phyloP scores from a whole-genome alignment of 2,329 filamentous ascomycete species.

The Colletotrichum sp. region DNA sequence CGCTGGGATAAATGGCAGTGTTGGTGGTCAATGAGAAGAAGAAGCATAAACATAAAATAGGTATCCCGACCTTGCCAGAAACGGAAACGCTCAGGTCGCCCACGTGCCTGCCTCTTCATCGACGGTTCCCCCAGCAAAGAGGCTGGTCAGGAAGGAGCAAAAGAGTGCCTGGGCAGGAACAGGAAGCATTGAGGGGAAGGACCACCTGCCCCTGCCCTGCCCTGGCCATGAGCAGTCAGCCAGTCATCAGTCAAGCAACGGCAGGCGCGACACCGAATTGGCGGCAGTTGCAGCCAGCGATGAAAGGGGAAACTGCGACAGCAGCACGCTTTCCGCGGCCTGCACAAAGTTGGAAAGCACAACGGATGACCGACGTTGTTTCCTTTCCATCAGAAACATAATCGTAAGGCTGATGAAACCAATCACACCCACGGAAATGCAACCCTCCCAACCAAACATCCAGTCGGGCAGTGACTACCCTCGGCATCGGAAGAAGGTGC shows the following conservation, averaged over 20 bases:
- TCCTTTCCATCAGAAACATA: background rate
- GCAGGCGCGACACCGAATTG: background rate
- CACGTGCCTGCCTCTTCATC: background rate
- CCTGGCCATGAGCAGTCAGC: background rate
- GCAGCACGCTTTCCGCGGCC: background rate
- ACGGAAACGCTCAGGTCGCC: background rate
- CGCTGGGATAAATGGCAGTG: background rate
- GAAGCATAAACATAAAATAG: background rate
- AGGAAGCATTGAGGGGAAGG: background rate
- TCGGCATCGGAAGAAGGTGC: background rate
- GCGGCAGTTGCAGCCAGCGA: background rate
- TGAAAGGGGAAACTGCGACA: background rate
- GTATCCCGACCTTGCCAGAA: background rate
- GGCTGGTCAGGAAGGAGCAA: background rate
- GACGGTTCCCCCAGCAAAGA: background rate
- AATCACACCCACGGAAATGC: background rate
- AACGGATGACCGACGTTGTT: background rate
- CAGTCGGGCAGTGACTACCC: background rate
- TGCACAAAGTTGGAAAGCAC: background rate
- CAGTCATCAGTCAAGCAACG: background rate
- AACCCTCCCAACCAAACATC: background rate
- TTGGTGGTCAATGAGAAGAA: background rate
- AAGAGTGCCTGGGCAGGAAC: background rate
- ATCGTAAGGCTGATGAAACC: constrained; percentile 14
- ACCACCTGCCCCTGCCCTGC: background rate